Percentiles rank a stretch among this genome's conserved stretches.
These are phyloP conservation scores for Acorus calamus DNA, from an alignment of 106 monocot genomes.

Conservation along the genomic window DNA sequence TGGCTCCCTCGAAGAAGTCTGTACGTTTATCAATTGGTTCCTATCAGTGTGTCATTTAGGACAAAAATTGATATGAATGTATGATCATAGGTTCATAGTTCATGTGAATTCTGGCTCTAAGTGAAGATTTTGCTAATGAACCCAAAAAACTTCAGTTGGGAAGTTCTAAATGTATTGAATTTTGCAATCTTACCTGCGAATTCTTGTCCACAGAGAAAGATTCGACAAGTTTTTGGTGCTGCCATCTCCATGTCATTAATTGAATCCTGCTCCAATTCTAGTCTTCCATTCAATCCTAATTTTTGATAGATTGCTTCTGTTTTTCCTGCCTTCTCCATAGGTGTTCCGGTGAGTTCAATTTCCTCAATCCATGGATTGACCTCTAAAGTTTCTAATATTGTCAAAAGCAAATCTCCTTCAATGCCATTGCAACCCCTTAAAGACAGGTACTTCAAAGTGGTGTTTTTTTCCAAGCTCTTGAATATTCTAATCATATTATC, in stretches of 20 bases:
- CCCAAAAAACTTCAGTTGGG: too few relatives aligned
- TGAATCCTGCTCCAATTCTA: constrained; percentile 26
- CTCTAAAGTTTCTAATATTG: constrained; percentile 43
- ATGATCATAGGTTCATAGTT: neutral
- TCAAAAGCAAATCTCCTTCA: constrained; percentile 38
- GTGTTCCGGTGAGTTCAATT: constrained; percentile 60
- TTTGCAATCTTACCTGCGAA: constrained; percentile 37
- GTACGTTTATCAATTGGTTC: neutral
- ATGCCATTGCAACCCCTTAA: constrained; percentile 56
- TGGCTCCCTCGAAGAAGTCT: too few relatives aligned
- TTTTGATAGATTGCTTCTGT: constrained; percentile 42
- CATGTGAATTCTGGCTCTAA: neutral
- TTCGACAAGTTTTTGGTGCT: constrained; percentile 44
- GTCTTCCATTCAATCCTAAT: constrained; percentile 33
- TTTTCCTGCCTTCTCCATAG: constrained; percentile 55
- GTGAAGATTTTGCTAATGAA: too few relatives aligned
- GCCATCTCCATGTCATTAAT: constrained; percentile 31
- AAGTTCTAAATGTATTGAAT: neutral
- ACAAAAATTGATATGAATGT: neutral
- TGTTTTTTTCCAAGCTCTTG: constrained; percentile 52
- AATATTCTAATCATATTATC: constrained; percentile 48
- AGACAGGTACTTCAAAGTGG: constrained; percentile 39
- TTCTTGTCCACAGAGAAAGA: constrained; percentile 54
- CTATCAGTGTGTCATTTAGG: neutral
- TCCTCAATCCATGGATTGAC: constrained; percentile 86